These are phyloP conservation scores for Asclepias syriaca DNA, from an alignment of 257 asterid species.

Conservation along the genomic window DNA sequence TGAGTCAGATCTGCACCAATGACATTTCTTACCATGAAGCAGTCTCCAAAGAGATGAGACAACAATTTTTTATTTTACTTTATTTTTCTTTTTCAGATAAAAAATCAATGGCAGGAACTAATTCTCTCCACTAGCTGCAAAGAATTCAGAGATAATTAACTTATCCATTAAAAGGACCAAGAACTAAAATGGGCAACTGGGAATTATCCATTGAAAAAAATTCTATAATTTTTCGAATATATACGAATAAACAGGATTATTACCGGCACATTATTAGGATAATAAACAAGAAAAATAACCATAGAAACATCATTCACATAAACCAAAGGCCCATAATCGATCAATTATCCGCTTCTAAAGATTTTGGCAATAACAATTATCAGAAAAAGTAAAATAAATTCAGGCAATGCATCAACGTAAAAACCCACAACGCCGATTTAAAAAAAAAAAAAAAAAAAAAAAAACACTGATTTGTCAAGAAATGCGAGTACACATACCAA, in stretches of 20 bases:
- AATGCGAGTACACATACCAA: conserved; percentile 30
- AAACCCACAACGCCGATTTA: not conserved
- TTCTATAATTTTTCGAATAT: not conserved
- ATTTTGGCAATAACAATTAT: not conserved
- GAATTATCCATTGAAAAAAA: not conserved
- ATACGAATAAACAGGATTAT: not conserved
- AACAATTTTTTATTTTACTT: too few species aligned
- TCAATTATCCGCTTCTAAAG: not conserved
- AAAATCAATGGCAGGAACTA: not conserved
- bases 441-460: not conserved
- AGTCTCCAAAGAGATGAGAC: not conserved
- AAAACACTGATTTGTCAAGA: not conserved
- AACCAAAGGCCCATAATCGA: not conserved
- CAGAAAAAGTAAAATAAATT: not conserved
- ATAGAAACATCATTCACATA: not conserved
- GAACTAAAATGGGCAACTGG: not conserved
- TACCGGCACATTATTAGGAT: not conserved
- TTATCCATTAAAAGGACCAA: not conserved
- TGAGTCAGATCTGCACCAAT: conserved; percentile 34
- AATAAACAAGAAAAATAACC: not conserved
- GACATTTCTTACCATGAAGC: conserved; percentile 6
- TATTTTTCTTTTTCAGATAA: too few species aligned
- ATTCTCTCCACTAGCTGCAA: not conserved
- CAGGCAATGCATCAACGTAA: not conserved
- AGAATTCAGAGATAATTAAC: not conserved